These are phyloP conservation scores for Pseudonitzschia multiseries DNA, from an alignment of 108 stramenopile species.

Conservation along the genomic window DNA sequence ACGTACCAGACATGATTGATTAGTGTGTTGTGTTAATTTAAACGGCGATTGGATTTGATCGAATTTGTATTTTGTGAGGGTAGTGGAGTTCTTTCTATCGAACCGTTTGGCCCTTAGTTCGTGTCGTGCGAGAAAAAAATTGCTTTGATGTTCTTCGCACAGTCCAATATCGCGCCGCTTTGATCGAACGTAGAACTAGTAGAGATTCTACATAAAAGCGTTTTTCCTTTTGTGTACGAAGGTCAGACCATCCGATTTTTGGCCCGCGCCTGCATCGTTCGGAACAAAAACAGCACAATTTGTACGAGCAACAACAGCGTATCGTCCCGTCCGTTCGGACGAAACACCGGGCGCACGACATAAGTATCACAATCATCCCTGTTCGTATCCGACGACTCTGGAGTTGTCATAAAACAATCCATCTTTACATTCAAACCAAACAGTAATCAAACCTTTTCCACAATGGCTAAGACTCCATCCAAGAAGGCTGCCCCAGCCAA, in stretches of 20 bases:
- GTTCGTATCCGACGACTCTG: too few species aligned
- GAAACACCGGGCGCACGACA: too few species aligned
- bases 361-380: too few species aligned
- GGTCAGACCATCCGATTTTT: neutral
- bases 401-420: neutral
- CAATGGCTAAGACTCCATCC: constrained; percentile 70
- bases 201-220: neutral
- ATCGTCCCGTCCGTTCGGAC: neutral
- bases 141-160: neutral
- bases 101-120: neutral
- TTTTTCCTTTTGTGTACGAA: neutral
- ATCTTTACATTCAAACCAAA: neutral
- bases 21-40: neutral
- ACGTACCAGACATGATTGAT: constrained; percentile 9
- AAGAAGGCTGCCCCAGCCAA: constrained; percentile 48
- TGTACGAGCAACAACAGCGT: neutral
- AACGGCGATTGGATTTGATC: neutral
- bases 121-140: neutral
- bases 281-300: neutral
- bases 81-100: neutral
- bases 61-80: neutral
- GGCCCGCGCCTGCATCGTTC: neutral
- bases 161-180: neutral
- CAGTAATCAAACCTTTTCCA: constrained; percentile 10
- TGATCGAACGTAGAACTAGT: neutral